Evolutionary conservation across 2,329 filamentous ascomycete genomes (phyloP).

Genomic region (Fusarium mundagurra): DNA sequence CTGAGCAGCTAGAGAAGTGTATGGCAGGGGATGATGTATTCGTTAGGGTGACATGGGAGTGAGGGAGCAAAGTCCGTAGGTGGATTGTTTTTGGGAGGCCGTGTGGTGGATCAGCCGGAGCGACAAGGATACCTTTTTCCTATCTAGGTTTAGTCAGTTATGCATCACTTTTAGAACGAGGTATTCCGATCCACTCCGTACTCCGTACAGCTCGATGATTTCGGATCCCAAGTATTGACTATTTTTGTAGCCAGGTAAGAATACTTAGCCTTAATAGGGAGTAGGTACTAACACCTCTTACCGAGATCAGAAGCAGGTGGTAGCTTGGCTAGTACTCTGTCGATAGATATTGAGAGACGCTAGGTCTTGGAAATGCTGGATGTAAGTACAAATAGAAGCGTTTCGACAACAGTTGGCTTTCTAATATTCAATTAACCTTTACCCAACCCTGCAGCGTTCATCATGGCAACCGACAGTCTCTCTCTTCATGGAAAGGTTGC

Average conservation of each 20-base stretch:
- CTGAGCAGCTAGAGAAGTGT: fast-evolving
- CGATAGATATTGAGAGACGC: background rate
- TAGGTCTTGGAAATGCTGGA: fast-evolving
- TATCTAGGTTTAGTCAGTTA: background rate
- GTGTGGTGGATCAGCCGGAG: background rate
- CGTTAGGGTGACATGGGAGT: too few species aligned
- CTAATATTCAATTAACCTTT: background rate
- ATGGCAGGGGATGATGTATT: too few species aligned
- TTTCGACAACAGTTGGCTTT: background rate
- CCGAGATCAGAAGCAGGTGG: background rate
- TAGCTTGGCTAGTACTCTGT: background rate
- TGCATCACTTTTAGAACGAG: background rate
- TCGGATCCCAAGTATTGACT: background rate
- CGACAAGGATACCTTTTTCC: background rate
- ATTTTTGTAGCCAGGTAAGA: background rate
- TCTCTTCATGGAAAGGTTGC: background rate
- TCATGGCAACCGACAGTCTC: background rate
- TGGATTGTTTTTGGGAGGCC: background rate
- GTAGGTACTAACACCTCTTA: background rate
- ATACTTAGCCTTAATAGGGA: background rate
- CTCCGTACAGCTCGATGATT: background rate
- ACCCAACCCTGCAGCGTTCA: fast-evolving
- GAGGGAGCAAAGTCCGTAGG: too few species aligned
- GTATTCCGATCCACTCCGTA: background rate
- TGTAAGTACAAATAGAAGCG: background rate